These are phyloP conservation scores for Streptanthus diversifolius DNA, from an alignment of 345 rosid species.

Conservation along the genomic window DNA sequence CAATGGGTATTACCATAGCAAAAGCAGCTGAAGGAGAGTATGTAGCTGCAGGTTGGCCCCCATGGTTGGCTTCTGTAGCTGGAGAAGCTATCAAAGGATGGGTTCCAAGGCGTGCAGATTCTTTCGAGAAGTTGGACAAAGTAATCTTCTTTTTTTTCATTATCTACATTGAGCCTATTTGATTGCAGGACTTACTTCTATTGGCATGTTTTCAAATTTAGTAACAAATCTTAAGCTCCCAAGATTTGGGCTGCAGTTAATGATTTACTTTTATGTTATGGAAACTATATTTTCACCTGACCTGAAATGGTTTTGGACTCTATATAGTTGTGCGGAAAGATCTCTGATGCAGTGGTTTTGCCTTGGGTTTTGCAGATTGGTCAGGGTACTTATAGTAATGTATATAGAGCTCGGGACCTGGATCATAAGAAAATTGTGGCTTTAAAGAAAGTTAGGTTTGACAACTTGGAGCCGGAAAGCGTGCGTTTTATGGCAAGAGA, in stretches of 20 bases:
- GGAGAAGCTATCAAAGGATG: constrained; percentile 97
- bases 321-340: background rate
- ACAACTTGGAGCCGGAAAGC: constrained; percentile 91
- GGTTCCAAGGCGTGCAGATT: constrained; percentile 95
- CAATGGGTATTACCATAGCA: constrained; percentile 52
- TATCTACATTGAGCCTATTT: background rate
- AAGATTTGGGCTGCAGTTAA: background rate
- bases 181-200: constrained; percentile 15
- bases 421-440: constrained; percentile 94
- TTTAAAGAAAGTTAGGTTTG: constrained; percentile 94
- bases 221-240: background rate
- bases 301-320: background rate
- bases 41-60: constrained; percentile 99
- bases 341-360: background rate
- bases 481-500: constrained; percentile 99
- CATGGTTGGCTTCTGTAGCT: constrained; percentile 94
- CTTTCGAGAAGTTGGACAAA: constrained; percentile 94
- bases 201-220: constrained; percentile 18
- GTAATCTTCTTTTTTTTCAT: constrained; percentile 46
- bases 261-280: background rate
- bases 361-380: constrained; percentile 68
- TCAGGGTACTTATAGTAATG: constrained; percentile 97
- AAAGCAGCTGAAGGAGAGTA: constrained; percentile 88
- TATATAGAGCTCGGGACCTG: constrained; percentile 91
- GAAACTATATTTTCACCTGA: background rate